These are phyloP conservation scores for Aspergillus fumigatus DNA, from an alignment of 2,329 filamentous ascomycete genomes.

Conservation along the genomic window DNA sequence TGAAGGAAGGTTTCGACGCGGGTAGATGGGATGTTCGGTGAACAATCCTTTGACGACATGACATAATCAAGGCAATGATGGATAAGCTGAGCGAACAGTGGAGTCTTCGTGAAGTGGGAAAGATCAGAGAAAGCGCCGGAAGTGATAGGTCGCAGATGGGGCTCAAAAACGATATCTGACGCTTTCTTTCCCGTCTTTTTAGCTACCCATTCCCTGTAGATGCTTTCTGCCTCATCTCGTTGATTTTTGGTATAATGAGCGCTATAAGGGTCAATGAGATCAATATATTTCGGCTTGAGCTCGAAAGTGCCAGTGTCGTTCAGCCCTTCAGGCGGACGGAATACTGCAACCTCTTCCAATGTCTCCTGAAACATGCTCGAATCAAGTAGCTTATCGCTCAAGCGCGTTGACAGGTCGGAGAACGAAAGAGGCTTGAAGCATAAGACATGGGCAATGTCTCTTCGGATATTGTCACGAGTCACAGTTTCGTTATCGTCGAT, in stretches of 20 bases:
- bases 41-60: slow-evolving; percentile 62
- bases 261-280: slow-evolving; percentile 90
- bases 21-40: slow-evolving; percentile 71
- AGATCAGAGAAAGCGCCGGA: slow-evolving; percentile 74
- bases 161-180: slow-evolving; percentile 87
- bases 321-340: slow-evolving; percentile 83
- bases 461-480: slow-evolving; percentile 67
- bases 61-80: slow-evolving; percentile 85
- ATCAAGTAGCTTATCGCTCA: slow-evolving; percentile 86
- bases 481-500: slow-evolving; percentile 43
- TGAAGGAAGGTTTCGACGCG: slow-evolving; percentile 89
- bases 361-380: slow-evolving; percentile 82
- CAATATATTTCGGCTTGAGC: slow-evolving; percentile 77
- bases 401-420: slow-evolving; percentile 79
- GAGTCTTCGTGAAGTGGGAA: slow-evolving; percentile 73
- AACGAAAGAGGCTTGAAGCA: slow-evolving; percentile 96
- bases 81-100: slow-evolving; percentile 83
- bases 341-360: slow-evolving; percentile 81
- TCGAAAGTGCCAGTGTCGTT: slow-evolving; percentile 94
- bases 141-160: slow-evolving; percentile 69
- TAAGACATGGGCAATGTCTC: slow-evolving; percentile 87
- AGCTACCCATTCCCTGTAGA: slow-evolving; percentile 81
- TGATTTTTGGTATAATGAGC: slow-evolving; percentile 97
- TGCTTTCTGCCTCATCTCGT: slow-evolving; percentile 86
- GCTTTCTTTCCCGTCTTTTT: slow-evolving; percentile 77